Evolutionary conservation across 805 yeast genomes (phyloP).

Genomic region (Kodamaea laetipori): DNA sequence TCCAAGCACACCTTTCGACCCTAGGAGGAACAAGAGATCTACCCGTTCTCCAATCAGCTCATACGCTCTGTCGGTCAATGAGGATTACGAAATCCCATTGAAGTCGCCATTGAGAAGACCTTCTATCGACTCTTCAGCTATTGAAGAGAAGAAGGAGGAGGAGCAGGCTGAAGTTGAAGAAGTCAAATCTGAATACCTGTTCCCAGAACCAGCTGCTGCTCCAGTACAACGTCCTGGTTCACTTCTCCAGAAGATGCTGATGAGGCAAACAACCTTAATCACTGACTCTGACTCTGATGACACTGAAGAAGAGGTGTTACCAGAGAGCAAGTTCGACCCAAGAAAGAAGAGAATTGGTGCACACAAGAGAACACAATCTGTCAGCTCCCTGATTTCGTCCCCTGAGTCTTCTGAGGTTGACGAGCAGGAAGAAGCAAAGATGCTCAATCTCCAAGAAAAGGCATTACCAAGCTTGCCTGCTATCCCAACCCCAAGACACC

Average conservation of each 20-base stretch:
- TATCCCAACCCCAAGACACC: constrained; percentile 11
- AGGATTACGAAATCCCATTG: constrained; percentile 16
- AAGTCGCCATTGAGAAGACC: constrained; percentile 19
- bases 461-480: constrained; percentile 14
- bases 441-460: constrained; percentile 13
- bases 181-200: constrained; percentile 8
- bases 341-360: constrained; percentile 14
- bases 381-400: constrained; percentile 16
- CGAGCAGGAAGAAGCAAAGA: constrained; percentile 14
- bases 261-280: constrained; percentile 12
- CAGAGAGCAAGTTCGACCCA: constrained; percentile 17
- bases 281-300: constrained; percentile 16
- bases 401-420: constrained; percentile 22
- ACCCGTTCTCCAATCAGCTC: constrained; percentile 18
- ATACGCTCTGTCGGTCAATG: constrained; percentile 14
- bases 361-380: constrained; percentile 10
- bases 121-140: constrained; percentile 1
- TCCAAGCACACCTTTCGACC: constrained; percentile 26
- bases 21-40: constrained; percentile 20
- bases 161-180: constrained; percentile 9
- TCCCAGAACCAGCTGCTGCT: background rate
- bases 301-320: constrained; percentile 12
- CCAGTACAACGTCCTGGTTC: constrained; percentile 12
- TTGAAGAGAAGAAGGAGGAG: constrained; percentile 14
- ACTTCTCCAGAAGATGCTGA: constrained; percentile 14